phyloP scores from a whole-genome alignment of 495 filamentous ascomycete genomes.

The Penicillium robsamsonii region DNA sequence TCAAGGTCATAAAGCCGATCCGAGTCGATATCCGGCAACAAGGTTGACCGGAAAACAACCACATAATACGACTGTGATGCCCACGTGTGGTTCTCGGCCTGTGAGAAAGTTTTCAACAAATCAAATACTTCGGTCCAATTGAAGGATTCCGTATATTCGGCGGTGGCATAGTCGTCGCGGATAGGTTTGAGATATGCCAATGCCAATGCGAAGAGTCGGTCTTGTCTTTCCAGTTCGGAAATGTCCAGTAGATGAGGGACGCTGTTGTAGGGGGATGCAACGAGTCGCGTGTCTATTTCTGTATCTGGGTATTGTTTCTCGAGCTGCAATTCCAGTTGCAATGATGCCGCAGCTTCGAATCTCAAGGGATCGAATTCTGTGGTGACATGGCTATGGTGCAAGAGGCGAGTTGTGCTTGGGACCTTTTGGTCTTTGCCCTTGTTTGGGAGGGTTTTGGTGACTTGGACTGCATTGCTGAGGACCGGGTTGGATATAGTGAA shows the following conservation, averaged over 20 bases:
- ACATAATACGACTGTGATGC: constrained; percentile 69
- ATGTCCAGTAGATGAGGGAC: constrained; percentile 69
- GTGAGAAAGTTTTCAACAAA: constrained; percentile 43
- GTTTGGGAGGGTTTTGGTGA: not conserved
- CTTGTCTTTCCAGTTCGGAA: constrained; percentile 56
- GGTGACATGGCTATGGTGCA: constrained; percentile 35
- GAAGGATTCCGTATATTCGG: constrained; percentile 69
- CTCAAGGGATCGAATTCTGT: constrained; percentile 33
- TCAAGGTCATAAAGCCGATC: constrained; percentile 66
- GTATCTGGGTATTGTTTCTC: constrained; percentile 10
- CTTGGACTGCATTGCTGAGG: constrained; percentile 1
- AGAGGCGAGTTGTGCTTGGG: constrained; percentile 13
- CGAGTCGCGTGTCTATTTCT: constrained; percentile 38
- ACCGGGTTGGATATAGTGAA: constrained; percentile 4
- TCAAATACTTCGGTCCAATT: constrained; percentile 69
- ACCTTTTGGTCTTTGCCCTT: not conserved
- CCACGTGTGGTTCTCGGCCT: constrained; percentile 54
- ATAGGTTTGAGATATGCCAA: constrained; percentile 60
- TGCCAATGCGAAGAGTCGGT: constrained; percentile 67
- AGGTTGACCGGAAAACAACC: constrained; percentile 74
- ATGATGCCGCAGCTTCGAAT: constrained; percentile 38
- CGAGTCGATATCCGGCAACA: constrained; percentile 59
- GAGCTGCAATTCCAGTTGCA: constrained; percentile 27
- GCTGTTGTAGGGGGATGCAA: constrained; percentile 73
- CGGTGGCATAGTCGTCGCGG: constrained; percentile 71